Evolutionary conservation across 352 stramenopile species (phyloP), one percentile per base, ranked within the genome.

Genomic region (Globisporangium paroecandrum): DNA sequence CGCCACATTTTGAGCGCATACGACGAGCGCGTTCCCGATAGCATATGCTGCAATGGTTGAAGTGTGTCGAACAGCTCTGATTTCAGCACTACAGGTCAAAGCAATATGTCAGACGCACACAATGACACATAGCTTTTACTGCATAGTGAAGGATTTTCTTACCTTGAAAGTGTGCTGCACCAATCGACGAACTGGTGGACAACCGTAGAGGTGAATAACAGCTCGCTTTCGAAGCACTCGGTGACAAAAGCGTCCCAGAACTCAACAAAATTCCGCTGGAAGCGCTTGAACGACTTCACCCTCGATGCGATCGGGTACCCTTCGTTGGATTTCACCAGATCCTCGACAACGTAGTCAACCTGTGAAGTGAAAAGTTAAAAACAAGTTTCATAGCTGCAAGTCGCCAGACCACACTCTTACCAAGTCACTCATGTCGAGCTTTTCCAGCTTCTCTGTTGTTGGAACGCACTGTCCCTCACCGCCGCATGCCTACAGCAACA

Each of bases 191-290:
- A 82, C 27, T 86, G 81, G 7, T 76, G 77, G 1, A 82, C 72
- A 13, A 96, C 56, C 5, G 88, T 70, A 3, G 82, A 87, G 3
- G 78, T 87, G 65, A 95, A 93, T 47, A 96, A 68, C 5, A 93
- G 73, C 22, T 96, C 89, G 55, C 86, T 94, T 54, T 96, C 87
- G 46, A 83, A 82, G 55, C 83, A 91, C 56, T 96, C 85, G 20
- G 78, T 79, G 60, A 95, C 77, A 58, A 95, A 90, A 29, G 69
- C 73, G 24, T 89, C 69, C 89, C 87, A 96, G 62, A 96, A 95
- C 53, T 85, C 75, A 8, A 81, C 75, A 29, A 93, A 95, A 61
- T 82, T 79, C 15, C 58, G 54, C 47, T 90, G 76, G 32, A 93
- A 94, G 57, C 84, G 82, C 62, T 81, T 90, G 71, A 71, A 81